Conservation (phyloP, 169 alveolate species). For the Cryptosporidium xiaoi region DNA sequence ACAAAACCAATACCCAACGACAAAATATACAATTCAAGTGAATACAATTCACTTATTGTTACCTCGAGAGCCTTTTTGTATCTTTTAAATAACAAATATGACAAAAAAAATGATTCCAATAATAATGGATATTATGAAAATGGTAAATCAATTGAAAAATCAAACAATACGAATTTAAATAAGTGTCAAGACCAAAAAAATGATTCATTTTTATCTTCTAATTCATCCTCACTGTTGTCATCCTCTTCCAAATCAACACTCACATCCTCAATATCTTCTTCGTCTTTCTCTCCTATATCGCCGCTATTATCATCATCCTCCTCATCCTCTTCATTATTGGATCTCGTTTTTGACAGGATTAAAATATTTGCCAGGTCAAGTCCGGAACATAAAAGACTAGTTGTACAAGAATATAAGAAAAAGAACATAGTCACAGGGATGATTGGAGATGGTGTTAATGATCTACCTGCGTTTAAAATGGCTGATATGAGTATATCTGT, state of each 20-base stretch:
- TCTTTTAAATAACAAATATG: neutral
- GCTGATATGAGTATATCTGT: conserved; percentile 61
- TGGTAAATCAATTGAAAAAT: conserved; percentile 11
- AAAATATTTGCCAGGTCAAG: conserved; percentile 31
- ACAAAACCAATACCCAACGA: conserved; percentile 1
- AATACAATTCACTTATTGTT: conserved; percentile 33
- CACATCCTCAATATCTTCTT: neutral
- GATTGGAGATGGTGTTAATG: conserved; percentile 71
- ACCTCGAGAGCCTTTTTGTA: conserved; percentile 46
- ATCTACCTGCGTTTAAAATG: conserved; percentile 56
- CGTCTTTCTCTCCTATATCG: too few species aligned
- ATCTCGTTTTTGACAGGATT: conserved; percentile 46
- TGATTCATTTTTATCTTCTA: neutral
- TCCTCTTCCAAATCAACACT: neutral
- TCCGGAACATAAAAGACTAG: conserved; percentile 59
- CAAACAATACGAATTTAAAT: neutral
- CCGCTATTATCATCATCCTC: too few species aligned
- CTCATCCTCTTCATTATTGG: neutral
- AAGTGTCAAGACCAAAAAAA: neutral
- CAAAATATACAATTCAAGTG: conserved; percentile 41
- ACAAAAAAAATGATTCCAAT: too few species aligned
- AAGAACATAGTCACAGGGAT: conserved; percentile 45
- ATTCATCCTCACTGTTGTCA: too few species aligned
- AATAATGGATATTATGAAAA: too few species aligned
- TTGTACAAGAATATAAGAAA: conserved; percentile 18